phyloP scores from a whole-genome alignment of 2,329 filamentous ascomycete species.

The Aureobasidium musti region DNA sequence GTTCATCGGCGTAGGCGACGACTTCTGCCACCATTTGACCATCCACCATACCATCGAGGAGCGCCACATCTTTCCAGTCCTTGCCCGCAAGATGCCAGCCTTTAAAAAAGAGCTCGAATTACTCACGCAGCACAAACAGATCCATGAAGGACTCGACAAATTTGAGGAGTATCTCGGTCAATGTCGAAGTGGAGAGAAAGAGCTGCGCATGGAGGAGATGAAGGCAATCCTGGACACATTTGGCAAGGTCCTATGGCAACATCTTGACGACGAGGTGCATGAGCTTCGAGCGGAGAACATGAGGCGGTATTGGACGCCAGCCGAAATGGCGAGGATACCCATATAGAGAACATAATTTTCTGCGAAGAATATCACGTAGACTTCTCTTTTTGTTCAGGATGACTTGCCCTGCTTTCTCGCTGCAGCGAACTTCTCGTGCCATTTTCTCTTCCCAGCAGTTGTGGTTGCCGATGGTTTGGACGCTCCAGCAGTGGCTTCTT shows the following conservation, averaged over 20 bases:
- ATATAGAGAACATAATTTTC: slow-evolving; percentile 55
- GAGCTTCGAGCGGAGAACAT: slow-evolving; percentile 83
- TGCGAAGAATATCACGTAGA: background rate
- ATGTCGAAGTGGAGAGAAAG: slow-evolving; percentile 59
- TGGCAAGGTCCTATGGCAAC: slow-evolving; percentile 75
- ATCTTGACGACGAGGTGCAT: slow-evolving; percentile 81
- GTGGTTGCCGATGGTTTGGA: slow-evolving; percentile 16
- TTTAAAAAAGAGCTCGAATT: slow-evolving; percentile 68
- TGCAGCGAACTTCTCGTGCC: slow-evolving; percentile 45
- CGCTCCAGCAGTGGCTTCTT: background rate
- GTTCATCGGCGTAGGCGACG: slow-evolving; percentile 68
- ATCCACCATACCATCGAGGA: slow-evolving; percentile 85
- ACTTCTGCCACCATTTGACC: slow-evolving; percentile 70
- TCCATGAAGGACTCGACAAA: slow-evolving; percentile 62
- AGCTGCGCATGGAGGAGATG: slow-evolving; percentile 60
- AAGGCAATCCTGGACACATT: slow-evolving; percentile 74
- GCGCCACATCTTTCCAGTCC: slow-evolving; percentile 72
- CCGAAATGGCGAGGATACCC: slow-evolving; percentile 71
- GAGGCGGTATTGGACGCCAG: slow-evolving; percentile 75
- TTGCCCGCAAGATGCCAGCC: slow-evolving; percentile 76
- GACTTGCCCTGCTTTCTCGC: slow-evolving; percentile 30
- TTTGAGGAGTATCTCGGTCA: slow-evolving; percentile 40
- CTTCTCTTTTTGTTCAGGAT: background rate
- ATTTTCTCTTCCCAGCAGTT: slow-evolving; percentile 41
- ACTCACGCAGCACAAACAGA: slow-evolving; percentile 72